These are phyloP conservation scores for Pisolithus marmoratus DNA, from an alignment of 768 basidiomycete genomes.

Conservation along the genomic window DNA sequence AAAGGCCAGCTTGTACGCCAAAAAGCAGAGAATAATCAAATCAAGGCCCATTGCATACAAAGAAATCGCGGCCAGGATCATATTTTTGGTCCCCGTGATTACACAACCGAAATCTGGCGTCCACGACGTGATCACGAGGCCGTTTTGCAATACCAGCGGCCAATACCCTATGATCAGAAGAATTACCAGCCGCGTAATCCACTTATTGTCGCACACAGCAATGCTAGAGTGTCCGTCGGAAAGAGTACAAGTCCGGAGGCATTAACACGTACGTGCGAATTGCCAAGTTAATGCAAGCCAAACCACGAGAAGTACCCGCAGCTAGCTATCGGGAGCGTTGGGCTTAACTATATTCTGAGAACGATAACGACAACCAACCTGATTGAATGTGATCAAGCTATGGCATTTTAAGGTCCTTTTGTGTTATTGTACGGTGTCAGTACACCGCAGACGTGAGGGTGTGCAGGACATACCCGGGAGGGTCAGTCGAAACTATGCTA, in stretches of 20 bases:
- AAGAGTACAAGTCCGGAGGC: background rate
- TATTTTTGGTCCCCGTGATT: conserved; percentile 57
- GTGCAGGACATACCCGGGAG: conserved; percentile 23
- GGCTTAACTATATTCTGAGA: too few species aligned
- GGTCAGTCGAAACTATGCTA: conserved; percentile 33
- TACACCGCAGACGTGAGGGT: background rate
- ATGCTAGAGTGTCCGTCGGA: conserved; percentile 33
- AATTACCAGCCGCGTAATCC: conserved; percentile 44
- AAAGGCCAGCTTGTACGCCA: conserved; percentile 47
- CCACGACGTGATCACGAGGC: conserved; percentile 57
- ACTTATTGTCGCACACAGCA: conserved; percentile 61
- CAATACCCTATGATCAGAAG: conserved; percentile 64
- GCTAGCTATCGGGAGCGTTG: conserved; percentile 27
- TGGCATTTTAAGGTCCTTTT: conserved; percentile 38
- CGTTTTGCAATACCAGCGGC: conserved; percentile 63
- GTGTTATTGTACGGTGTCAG: background rate
- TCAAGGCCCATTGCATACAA: conserved; percentile 78
- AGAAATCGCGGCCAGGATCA: conserved; percentile 60
- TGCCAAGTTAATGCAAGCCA: conserved; percentile 44
- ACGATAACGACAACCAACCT: conserved; percentile 26
- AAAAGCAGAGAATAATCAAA: conserved; percentile 52
- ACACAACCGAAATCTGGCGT: conserved; percentile 42
- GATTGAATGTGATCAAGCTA: conserved; percentile 42
- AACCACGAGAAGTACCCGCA: conserved; percentile 38
- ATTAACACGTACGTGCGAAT: conserved; percentile 34